Percentiles rank a stretch among this genome's conserved stretches.
phyloP scores from a whole-genome alignment of 169 alveolate species.

The Cystoisospora suis region DNA sequence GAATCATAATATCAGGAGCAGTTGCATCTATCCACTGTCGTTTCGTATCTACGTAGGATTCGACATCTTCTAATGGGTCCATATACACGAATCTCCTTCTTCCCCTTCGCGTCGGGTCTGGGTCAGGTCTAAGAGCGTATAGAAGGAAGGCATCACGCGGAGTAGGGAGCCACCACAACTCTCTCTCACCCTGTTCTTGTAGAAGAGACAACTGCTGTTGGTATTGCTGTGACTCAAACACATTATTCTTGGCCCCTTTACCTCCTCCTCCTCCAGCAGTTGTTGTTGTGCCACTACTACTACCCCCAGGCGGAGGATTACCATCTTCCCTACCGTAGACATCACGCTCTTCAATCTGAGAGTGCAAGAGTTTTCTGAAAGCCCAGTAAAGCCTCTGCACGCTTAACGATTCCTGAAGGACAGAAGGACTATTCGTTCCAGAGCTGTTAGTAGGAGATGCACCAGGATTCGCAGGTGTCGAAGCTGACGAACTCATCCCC shows the following conservation, averaged over 20 bases:
- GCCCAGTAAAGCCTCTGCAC: conserved; percentile 60
- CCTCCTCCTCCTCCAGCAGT: not conserved
- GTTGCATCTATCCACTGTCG: conserved; percentile 68
- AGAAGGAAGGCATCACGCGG: conserved; percentile 74
- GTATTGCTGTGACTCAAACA: not conserved
- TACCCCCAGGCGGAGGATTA: not conserved
- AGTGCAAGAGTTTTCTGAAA: conserved; percentile 15
- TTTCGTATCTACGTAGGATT: conserved; percentile 72
- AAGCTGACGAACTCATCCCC: not conserved
- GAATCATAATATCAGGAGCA: conserved; percentile 70
- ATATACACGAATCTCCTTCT: conserved; percentile 77
- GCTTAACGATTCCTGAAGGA: not conserved
- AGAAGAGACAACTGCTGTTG: conserved; percentile 8
- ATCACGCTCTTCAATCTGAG: conserved; percentile 42
- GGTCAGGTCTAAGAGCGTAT: conserved; percentile 80
- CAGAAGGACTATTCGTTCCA: not conserved
- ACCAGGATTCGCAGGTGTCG: not conserved
- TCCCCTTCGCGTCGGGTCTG: conserved; percentile 79
- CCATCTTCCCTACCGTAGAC: conserved; percentile 5
- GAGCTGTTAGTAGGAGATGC: not conserved
- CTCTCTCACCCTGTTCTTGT: not conserved
- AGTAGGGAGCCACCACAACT: conserved; percentile 32
- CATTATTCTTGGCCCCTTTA: not conserved
- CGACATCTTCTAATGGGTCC: conserved; percentile 76
- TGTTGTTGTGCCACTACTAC: not conserved